Evolutionary conservation across 2,329 filamentous ascomycete genomes (phyloP).

Genomic region (Cladosporium sp.): DNA sequence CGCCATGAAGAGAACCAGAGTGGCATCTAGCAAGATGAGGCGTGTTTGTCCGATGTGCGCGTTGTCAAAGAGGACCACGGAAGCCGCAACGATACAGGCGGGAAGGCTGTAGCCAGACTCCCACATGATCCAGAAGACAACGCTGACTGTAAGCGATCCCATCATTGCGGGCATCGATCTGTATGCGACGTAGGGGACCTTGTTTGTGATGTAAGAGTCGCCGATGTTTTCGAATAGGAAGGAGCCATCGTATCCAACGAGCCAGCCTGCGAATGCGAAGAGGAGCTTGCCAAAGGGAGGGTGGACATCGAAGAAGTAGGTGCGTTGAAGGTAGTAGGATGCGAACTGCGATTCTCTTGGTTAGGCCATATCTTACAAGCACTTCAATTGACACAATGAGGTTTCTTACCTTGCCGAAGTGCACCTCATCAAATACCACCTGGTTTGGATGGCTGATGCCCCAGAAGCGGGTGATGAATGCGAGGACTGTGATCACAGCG

Average conservation of each 20-base stretch:
- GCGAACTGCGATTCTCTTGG: constrained; percentile 44
- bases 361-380: too few relatives aligned
- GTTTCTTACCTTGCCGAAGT: constrained; percentile 96
- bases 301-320: constrained; percentile 99
- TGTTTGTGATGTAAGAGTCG: constrained; percentile 95
- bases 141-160: constrained; percentile 89
- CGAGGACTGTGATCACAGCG: constrained; percentile 73
- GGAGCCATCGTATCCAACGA: constrained; percentile 93
- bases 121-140: constrained; percentile 98
- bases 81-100: constrained; percentile 82
- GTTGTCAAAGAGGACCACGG: constrained; percentile 91
- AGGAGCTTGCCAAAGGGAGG: constrained; percentile 97
- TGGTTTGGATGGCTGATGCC: constrained; percentile 93
- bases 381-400: too few relatives aligned
- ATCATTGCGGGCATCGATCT: constrained; percentile 89
- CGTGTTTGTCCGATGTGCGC: constrained; percentile 96
- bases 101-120: constrained; percentile 97
- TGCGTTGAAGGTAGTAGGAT: constrained; percentile 85
- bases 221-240: constrained; percentile 99
- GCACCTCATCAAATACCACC: constrained; percentile 98
- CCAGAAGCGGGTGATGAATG: constrained; percentile 92
- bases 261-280: constrained; percentile 95
- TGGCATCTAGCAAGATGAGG: constrained; percentile 91
- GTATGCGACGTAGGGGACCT: constrained; percentile 95
- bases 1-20: constrained; percentile 92